Evolutionary conservation across 164 flowering plant species (phyloP), one percentile per base, ranked within the genome.

Genomic region (Malania oleifera): DNA sequence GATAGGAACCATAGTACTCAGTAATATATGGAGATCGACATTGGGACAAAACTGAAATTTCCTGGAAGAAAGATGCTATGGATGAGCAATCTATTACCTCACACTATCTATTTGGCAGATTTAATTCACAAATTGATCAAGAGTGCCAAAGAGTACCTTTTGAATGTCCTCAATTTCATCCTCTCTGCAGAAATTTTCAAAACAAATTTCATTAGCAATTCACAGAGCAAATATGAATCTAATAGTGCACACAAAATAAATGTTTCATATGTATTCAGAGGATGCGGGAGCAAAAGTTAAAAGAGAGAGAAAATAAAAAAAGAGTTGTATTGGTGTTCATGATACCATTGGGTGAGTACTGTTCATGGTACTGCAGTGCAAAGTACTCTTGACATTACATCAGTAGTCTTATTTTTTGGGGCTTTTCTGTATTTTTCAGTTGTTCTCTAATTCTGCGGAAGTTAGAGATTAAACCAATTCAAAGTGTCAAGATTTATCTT

Each of bases 131-230:
- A 55, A 23, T 9, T 34, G 39, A 54, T 20, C 39, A 57, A 51
- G 45, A 18, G 46, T 50, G 13, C 20, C 26, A 59, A 39, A 19
- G 22, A 14, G 57, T 81, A 90, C 99, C 99, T 90, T 90, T 63
- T 90, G 97, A 70, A 93, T 93, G 66, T 93, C 99, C 68, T 93
- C 99, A 67, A 93, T 85, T 59, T 93, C 99, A 81, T 93, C 99
- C 73, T 93, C 99, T 41, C 99, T 93, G 85, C 50, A 74, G 46
- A 62, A 71, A 59, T 50, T 46, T 28, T 20, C 17, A 58, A 39
- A 35, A 19, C 28, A 29, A 7, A 40, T 5, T 53, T 26, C 18
- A 62, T 58, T 18, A 22, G 51, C 23, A 9, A 47, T 12, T 47
- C 51, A 8, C 14, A 23, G 5, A 44, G 34, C 38, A 29, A 44